Percentiles rank a stretch among this genome's conserved stretches.
Evolutionary conservation across 495 filamentous ascomycete species (phyloP).

Genomic region (Aspergillus baeticus): DNA sequence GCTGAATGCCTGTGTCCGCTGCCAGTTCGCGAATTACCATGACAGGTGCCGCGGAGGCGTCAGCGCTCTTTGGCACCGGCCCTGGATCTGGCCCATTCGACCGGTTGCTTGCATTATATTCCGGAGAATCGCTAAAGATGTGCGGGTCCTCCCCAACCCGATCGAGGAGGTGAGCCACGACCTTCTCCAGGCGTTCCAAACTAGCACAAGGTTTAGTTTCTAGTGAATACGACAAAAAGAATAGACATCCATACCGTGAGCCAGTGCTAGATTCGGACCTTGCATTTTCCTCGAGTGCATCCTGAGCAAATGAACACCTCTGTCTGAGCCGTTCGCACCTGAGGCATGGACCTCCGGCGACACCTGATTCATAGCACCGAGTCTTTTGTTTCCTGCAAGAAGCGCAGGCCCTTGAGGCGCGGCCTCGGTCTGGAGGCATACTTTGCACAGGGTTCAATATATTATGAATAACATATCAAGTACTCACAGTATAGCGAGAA

Average conservation of each 20-base stretch:
- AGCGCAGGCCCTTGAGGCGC: conserved; percentile 44
- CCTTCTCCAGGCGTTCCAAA: conserved; percentile 34
- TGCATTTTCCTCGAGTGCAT: not conserved
- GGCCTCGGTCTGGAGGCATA: conserved; percentile 45
- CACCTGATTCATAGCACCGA: conserved; percentile 39
- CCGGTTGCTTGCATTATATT: conserved; percentile 4
- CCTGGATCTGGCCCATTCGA: conserved; percentile 12
- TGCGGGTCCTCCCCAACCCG: conserved; percentile 29
- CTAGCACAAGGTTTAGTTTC: conserved; percentile 16
- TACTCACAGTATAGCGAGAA: no score
- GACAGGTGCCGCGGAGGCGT: conserved; percentile 29
- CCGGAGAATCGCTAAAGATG: not conserved
- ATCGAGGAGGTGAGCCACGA: conserved; percentile 31
- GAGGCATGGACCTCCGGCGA: conserved; percentile 31
- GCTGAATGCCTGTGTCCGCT: conserved; percentile 25
- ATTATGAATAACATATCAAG: not conserved
- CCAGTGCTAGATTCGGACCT: conserved; percentile 10
- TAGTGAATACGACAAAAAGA: not conserved
- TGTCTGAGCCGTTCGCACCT: conserved; percentile 39
- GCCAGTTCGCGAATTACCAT: conserved; percentile 38
- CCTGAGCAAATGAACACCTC: conserved; percentile 30
- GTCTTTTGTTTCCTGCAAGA: conserved; percentile 47
- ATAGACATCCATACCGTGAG: not conserved
- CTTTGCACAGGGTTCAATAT: not conserved
- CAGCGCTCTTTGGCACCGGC: conserved; percentile 15